Evolutionary conservation across 179 eudicot genomes (phyloP).

Genomic region (Corrigiola litoralis): DNA sequence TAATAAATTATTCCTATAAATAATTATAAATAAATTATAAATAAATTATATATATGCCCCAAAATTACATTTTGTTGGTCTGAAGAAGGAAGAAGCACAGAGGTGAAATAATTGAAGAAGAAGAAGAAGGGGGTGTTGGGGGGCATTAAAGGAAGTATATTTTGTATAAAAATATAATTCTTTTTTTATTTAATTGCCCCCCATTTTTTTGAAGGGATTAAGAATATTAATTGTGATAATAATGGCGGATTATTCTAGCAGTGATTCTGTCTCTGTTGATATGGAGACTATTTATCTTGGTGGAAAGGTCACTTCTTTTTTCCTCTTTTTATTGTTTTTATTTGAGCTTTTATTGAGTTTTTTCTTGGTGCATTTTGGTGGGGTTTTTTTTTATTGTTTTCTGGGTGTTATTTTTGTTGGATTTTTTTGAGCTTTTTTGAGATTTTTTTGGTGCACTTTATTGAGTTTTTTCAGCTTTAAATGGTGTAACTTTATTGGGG

Average conservation of each 20-base stretch:
- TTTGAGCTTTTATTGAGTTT: not conserved
- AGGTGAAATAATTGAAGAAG: conserved; percentile 15
- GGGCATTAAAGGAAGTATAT: not conserved
- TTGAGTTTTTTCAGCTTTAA: not conserved
- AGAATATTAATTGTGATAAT: not conserved
- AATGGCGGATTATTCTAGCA: conserved; percentile 62
- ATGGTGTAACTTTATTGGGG: no score
- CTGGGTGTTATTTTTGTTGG: not conserved
- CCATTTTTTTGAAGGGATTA: no score
- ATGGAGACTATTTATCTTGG: conserved; percentile 87
- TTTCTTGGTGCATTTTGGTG: no score
- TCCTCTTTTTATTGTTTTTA: not conserved
- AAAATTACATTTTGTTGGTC: no score
- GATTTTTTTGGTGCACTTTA: not conserved
- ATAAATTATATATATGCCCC: no score
- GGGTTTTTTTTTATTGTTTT: no score
- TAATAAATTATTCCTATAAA: no score
- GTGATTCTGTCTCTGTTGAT: conserved; percentile 68
- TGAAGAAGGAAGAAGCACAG: no score
- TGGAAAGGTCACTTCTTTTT: conserved; percentile 59
- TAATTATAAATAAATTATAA: no score
- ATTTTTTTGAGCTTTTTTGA: not conserved
- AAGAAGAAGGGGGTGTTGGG: not conserved
- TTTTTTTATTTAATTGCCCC: no score
- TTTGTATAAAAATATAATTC: no score